These are phyloP conservation scores for Licmophora abbreviata DNA, from an alignment of 108 stramenopile species.

Conservation along the genomic window DNA sequence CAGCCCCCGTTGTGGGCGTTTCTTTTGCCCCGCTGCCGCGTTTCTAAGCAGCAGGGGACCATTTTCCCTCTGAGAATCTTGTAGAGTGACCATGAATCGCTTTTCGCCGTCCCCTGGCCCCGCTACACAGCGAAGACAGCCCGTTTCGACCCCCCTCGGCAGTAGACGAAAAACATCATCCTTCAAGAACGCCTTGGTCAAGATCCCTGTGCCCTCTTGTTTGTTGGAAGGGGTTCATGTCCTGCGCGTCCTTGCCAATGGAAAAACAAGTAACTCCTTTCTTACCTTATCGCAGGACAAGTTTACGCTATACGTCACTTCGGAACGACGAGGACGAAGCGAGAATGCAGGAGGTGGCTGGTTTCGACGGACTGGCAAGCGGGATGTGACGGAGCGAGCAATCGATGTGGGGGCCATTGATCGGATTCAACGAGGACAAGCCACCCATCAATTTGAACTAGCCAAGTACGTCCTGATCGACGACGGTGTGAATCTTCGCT, in stretches of 20 bases:
- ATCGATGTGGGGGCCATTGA: slow-evolving; percentile 79
- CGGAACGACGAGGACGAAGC: neutral
- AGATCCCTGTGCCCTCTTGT: slow-evolving; percentile 32
- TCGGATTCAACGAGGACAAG: slow-evolving; percentile 73
- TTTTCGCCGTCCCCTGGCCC: too few species aligned
- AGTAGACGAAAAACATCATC: too few species aligned
- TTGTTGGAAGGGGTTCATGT: slow-evolving; percentile 53
- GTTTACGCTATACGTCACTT: slow-evolving; percentile 56
- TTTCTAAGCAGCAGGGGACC: too few species aligned
- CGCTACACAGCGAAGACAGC: too few species aligned
- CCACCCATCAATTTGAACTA: slow-evolving; percentile 47
- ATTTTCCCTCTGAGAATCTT: too few species aligned
- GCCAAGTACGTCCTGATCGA: slow-evolving; percentile 23
- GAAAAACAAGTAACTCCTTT: slow-evolving; percentile 37
- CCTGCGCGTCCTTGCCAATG: slow-evolving; percentile 49
- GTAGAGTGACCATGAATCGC: too few species aligned
- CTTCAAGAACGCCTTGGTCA: slow-evolving; percentile 51
- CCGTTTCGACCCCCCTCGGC: too few species aligned
- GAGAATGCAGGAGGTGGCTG: neutral
- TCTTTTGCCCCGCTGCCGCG: too few species aligned
- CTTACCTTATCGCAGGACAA: slow-evolving; percentile 48
- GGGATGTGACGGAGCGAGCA: slow-evolving; percentile 10
- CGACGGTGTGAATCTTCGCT: too few species aligned
- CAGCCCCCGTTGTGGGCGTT: too few species aligned
- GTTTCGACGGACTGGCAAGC: neutral